phyloP scores from a whole-genome alignment of 495 filamentous ascomycete species.

The Parmelia sp. region DNA sequence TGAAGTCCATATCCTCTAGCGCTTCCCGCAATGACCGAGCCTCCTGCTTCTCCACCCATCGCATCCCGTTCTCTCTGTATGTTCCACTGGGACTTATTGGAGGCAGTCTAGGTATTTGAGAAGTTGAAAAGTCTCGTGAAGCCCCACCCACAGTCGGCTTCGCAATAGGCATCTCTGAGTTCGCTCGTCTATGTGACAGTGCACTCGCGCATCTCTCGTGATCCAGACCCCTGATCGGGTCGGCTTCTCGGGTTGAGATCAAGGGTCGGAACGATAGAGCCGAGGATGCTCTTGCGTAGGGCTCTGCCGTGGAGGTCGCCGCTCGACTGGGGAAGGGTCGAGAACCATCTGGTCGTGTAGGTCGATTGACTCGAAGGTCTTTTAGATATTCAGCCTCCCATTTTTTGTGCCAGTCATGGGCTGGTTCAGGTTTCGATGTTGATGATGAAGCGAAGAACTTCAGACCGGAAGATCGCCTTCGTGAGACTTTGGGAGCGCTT shows the following conservation, averaged over 20 bases:
- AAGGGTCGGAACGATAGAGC: constrained; percentile 33
- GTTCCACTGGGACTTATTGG: constrained; percentile 44
- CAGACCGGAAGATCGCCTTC: constrained; percentile 26
- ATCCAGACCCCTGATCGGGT: constrained; percentile 28
- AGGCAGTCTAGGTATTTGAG: constrained; percentile 29
- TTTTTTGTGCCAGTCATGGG: constrained; percentile 30
- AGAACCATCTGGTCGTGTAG: constrained; percentile 70
- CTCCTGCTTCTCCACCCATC: constrained; percentile 86
- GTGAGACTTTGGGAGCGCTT: constrained; percentile 8
- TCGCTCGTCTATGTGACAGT: constrained; percentile 44
- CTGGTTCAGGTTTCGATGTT: constrained; percentile 24
- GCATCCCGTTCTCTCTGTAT: constrained; percentile 72
- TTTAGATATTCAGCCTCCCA: constrained; percentile 66
- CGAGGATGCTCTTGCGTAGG: constrained; percentile 43
- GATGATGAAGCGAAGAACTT: constrained; percentile 29
- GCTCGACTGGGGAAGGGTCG: constrained; percentile 58
- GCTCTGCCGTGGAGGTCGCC: constrained; percentile 35
- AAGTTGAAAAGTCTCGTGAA: constrained; percentile 41
- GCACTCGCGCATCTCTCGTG: constrained; percentile 44
- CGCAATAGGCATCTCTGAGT: constrained; percentile 31
- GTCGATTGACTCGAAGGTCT: constrained; percentile 70
- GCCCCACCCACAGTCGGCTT: constrained; percentile 35
- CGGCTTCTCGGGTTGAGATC: constrained; percentile 7
- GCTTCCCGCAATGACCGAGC: constrained; percentile 69
- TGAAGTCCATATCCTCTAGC: constrained; percentile 69